Evolutionary conservation across 2,329 filamentous ascomycete species (phyloP), one percentile per base, ranked within the genome.

Genomic region (Arthrobotrys musiformis): DNA sequence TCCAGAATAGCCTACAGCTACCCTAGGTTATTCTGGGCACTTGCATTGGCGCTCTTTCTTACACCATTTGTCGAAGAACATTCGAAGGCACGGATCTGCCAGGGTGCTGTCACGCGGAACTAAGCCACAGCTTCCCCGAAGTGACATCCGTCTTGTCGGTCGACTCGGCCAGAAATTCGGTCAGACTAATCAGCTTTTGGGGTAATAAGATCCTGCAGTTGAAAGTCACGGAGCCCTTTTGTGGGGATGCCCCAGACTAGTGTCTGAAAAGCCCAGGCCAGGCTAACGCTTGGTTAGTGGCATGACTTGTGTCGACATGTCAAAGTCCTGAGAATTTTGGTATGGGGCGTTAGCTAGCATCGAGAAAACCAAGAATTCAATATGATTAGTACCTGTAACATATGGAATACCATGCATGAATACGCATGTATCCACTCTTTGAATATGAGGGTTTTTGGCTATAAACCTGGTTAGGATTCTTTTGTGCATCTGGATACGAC

Each of bases 381-480:
- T 24, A 24, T 30, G 44, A 30, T 28, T 46, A 46, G 19, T 33
- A 46, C 33, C 62, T 56, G 56, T 11, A 42, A 50, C 15, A 17
- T n/a, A 58, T 13, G 30, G 30, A 24, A 68, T 15, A 26, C 9
- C 48, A 56, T 72, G 68, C 68, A 72, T 72, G 58, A 70, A 70
- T 46, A 64, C 58, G 58, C 58, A 72, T 72, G 68, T 63, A 60
- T 44, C 62, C 56, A 69, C 54, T 26, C 26, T 69, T 58, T 46
- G 56, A n/a, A 52, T 63, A 76, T 69, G 72, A 69, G 64, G 72
- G 64, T 68, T 75, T 75, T 76, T 76, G 64, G 72, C 72, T 56
- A 64, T 69, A 52, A 70, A 63, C 72, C 72, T 40, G 63, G 72
- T 70, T 63, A 56, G 72, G 37, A 64, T 52, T 48, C 46, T 76